Evolutionary conservation across 495 filamentous ascomycete genomes (phyloP).

Genomic region (Talaromyces proteolyticus): DNA sequence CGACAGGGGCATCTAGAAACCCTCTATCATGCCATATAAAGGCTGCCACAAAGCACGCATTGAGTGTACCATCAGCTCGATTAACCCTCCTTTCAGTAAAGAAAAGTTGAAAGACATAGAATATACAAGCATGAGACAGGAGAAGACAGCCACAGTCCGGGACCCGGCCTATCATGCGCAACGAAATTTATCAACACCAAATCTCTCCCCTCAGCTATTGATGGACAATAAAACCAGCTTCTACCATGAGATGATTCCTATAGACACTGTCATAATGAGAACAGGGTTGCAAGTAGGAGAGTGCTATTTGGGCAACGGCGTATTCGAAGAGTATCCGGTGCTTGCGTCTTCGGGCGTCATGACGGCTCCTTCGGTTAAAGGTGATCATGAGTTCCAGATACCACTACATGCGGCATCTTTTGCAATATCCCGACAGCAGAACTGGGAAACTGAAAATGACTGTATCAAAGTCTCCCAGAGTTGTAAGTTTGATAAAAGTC

Average conservation of each 20-base stretch:
- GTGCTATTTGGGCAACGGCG: background rate
- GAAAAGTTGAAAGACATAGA: slow-evolving; percentile 1
- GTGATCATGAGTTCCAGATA: background rate
- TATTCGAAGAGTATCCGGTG: background rate
- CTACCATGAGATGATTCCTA: background rate
- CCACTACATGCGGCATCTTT: background rate
- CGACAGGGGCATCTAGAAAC: slow-evolving; percentile 7
- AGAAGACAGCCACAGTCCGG: background rate
- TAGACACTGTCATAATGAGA: background rate
- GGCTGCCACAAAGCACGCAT: slow-evolving; percentile 5
- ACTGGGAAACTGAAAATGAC: background rate
- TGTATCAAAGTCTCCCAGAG: background rate
- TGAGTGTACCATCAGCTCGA: slow-evolving; percentile 7
- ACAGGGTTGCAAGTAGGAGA: background rate
- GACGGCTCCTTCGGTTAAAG: slow-evolving; percentile 1
- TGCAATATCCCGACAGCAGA: background rate
- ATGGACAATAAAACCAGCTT: background rate
- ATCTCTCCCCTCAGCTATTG: background rate
- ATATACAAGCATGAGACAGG: background rate
- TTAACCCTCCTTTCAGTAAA: background rate
- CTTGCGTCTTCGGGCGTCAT: background rate
- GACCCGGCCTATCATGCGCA: background rate
- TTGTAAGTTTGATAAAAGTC: background rate
- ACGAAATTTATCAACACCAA: background rate
- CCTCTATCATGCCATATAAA: slow-evolving; percentile 7